These are phyloP conservation scores for Pichia manshurica DNA, from an alignment of 805 yeast species.

Conservation along the genomic window DNA sequence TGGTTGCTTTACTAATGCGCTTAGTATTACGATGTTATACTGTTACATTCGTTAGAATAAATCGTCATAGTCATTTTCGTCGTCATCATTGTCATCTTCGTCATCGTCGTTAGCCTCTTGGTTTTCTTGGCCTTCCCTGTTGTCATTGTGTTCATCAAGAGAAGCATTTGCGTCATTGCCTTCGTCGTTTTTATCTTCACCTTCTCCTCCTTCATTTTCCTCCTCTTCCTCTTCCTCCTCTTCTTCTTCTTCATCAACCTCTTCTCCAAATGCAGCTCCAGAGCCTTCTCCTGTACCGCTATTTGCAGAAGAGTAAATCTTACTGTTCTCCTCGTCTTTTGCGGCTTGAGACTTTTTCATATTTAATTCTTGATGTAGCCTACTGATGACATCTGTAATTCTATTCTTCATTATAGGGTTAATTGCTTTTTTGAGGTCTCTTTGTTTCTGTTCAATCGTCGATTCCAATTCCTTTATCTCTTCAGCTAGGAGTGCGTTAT, in stretches of 20 bases:
- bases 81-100: conserved; percentile 18
- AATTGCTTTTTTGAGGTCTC: conserved; percentile 64
- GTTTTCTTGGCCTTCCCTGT: conserved; percentile 21
- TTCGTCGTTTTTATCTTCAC: conserved; percentile 15
- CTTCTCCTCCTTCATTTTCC: conserved; percentile 27
- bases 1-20: too few species aligned
- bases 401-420: conserved; percentile 85
- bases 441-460: conserved; percentile 69
- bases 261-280: conserved; percentile 20
- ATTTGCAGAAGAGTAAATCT: conserved; percentile 1
- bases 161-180: too few species aligned
- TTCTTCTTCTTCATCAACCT: conserved; percentile 21
- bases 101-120: conserved; percentile 31
- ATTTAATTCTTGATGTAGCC: conserved; percentile 76
- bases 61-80: conserved; percentile 17
- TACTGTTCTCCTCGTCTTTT: conserved; percentile 23
- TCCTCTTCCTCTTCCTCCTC: conserved; percentile 60
- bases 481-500: conserved; percentile 71
- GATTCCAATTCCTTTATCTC: conserved; percentile 77
- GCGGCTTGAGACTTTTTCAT: conserved; percentile 63
- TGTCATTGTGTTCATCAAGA: conserved; percentile 28
- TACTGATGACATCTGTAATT: conserved; percentile 71
- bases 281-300: conserved; percentile 19
- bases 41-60: conserved; percentile 11
- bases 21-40: too few species aligned